Base-by-base conservation (phyloP, 2,329 filamentous ascomycete genomes). In the Lachnellula arida region DNA sequence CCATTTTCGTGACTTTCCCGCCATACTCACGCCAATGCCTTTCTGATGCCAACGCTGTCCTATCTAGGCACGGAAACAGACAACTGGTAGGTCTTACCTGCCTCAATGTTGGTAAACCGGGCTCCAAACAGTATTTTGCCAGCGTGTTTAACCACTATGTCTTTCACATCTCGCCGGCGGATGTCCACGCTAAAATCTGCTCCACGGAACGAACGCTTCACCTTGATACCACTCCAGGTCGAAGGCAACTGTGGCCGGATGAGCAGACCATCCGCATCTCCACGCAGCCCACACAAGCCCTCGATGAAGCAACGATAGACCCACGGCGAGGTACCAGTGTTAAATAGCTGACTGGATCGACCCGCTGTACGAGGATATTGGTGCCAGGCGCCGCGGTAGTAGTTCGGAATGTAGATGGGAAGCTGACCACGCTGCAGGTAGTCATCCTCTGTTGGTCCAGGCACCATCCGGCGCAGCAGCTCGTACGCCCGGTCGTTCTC, bases 311-410 rank as follows among this genome's bases (percentile, higher is more conserved):
- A 77, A 9, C 80, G 73, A 66, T 82, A 82, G 2, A 73, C 78
- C 80, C 80, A 83, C 17, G 77, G 77, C 23, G 81, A 76, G 5
- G 79, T 82, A 3, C 80, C 80, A 1, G 80, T 83, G 65, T 82
- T 82, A 70, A 83, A 82, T 15, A 83, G 66, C 65, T 81, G 79
- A 61, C 78, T 81, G 9, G 78, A 81, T 0, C 80, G 75, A 2
- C 80, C 80, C 4, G 80, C 79, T 0, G 79, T 81, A 46, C 78
- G 70, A 2, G 77, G 78, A 60, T 73, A 75, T 64, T 75, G 66
- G 50, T 72, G 72, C 67, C 72, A 80, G 0, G 75, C 78, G 2
- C 78, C 78, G 19, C 78, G 76, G 70, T 82, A 83, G 69, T 82
- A 83, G 64, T 82, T 83, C 14, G 80, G 80, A 40, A 82, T 79